phyloP scores from a whole-genome alignment of 306 rosid species.

The Astragalus glycyphyllos region DNA sequence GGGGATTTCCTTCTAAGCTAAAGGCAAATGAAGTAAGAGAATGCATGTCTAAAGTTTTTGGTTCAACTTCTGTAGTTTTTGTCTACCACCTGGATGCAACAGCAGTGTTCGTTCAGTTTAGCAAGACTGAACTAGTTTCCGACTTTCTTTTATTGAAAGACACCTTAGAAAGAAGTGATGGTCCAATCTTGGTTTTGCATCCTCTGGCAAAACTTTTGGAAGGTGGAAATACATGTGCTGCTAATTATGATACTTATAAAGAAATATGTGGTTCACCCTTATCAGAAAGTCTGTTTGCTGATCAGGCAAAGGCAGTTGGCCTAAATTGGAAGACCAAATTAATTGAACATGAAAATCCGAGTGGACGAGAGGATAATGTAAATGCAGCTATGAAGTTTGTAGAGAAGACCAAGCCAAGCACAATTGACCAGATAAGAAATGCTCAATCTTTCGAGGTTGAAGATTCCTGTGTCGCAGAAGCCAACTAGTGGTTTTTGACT shows the following conservation, averaged over 20 bases:
- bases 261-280: constrained; percentile 71
- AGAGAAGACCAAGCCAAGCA: constrained; percentile 36
- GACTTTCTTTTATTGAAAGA: constrained; percentile 77
- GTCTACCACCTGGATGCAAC: constrained; percentile 82
- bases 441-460: constrained; percentile 45
- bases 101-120: constrained; percentile 74
- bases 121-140: constrained; percentile 59
- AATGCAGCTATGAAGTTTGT: constrained; percentile 31
- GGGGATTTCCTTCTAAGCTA: constrained; percentile 77
- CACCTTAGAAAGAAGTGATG: constrained; percentile 61
- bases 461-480: constrained; percentile 56
- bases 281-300: constrained; percentile 66
- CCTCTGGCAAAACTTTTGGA: constrained; percentile 73
- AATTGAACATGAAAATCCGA: constrained; percentile 43
- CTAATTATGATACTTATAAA: constrained; percentile 74
- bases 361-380: constrained; percentile 22
- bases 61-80: constrained; percentile 58
- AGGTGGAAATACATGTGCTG: constrained; percentile 74
- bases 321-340: constrained; percentile 57
- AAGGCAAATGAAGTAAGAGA: constrained; percentile 66
- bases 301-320: constrained; percentile 78
- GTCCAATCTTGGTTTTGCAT: constrained; percentile 70
- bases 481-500: constrained; percentile 42
- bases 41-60: constrained; percentile 71
- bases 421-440: constrained; percentile 42